These are phyloP conservation scores for Claviceps paspali DNA, from an alignment of 2,329 filamentous ascomycete genomes.

Conservation along the genomic window DNA sequence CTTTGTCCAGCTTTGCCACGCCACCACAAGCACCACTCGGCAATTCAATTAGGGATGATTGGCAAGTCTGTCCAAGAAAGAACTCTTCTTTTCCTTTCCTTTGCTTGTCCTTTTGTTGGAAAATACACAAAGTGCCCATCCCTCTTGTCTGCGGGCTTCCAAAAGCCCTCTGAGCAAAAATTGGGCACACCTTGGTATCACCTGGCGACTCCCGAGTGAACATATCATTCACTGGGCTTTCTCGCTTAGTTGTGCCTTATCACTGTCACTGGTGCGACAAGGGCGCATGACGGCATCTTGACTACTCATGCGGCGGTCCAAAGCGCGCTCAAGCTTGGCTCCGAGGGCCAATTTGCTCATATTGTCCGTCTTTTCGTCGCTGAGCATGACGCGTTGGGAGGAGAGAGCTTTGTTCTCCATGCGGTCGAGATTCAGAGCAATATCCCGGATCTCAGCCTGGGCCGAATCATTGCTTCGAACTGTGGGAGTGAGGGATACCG, in stretches of 20 bases:
- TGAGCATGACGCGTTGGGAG: constrained; percentile 58
- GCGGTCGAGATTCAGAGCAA: constrained; percentile 66
- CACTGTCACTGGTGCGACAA: constrained; percentile 15
- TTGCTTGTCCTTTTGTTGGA: no score
- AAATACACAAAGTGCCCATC: no score
- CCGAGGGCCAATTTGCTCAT: constrained; percentile 77
- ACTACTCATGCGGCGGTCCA: constrained; percentile 70
- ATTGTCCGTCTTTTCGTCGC: constrained; percentile 64
- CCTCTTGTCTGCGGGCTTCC: no score
- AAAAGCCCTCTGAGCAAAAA: no score
- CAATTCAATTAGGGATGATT: not conserved
- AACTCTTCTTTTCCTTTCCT: not conserved
- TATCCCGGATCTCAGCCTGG: constrained; percentile 46
- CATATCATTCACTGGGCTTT: constrained; percentile 13
- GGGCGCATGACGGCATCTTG: constrained; percentile 79
- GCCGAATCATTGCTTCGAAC: constrained; percentile 38
- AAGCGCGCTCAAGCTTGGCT: constrained; percentile 77
- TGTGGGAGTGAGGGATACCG: constrained; percentile 44
- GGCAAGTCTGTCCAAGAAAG: not conserved
- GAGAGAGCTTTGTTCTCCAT: constrained; percentile 79
- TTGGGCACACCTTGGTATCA: not conserved
- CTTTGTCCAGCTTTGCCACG: not conserved
- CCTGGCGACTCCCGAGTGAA: not conserved
- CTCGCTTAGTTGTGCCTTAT: constrained; percentile 25
- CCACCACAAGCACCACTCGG: not conserved